Evolutionary conservation across 208 protist species (phyloP), one percentile per base, ranked within the genome.

Genomic region (Trypanosoma lewisi): DNA sequence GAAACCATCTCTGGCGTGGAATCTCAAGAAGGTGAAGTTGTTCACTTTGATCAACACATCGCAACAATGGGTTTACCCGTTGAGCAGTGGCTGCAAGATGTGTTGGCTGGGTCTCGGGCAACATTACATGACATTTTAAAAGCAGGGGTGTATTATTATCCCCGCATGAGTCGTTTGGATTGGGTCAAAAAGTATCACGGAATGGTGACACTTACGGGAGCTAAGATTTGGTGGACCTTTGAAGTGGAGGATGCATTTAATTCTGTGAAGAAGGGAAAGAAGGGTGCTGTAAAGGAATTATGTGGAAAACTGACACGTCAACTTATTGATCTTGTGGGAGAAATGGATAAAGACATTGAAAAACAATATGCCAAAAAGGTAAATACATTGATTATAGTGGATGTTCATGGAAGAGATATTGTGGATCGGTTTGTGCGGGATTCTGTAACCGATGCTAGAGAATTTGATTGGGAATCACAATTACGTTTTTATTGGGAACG

Each of bases 391-490:
- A 99, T 99, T 70, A 99, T 99, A 69, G 94, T 99, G 53, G 98
- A 99, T 74, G 97, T 99, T n/a, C 98, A 99, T 77, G 96, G 97
- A n/a, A 83, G 97, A 36, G 98, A 99, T 83, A 98, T 99, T 65
- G 93, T 99, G 31, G 97, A 99, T 78, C 82, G 91, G 30, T 99
- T 99, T 73, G 97, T 99, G 11, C 83, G 98, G 19, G 98, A 99
- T 82, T 98, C 94, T 27, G 95, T 99, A 16, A 82, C 98, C 8
- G 97, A 99, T 78, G 94, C 83, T n/a, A 75, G 93, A 39, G 98
- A 99, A 73, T 99, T 99, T 73, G 97, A 98, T 68, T 99, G 98
- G 98, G 98, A 99, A 81, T 98, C 92, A 45, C 98, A 99, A 85
- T 85, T 99, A 42, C 89, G 98, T 19, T 99, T 99, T 76, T 99